These are phyloP conservation scores for Macadamia integrifolia DNA, from an alignment of 164 flowering plant species.

Conservation along the genomic window DNA sequence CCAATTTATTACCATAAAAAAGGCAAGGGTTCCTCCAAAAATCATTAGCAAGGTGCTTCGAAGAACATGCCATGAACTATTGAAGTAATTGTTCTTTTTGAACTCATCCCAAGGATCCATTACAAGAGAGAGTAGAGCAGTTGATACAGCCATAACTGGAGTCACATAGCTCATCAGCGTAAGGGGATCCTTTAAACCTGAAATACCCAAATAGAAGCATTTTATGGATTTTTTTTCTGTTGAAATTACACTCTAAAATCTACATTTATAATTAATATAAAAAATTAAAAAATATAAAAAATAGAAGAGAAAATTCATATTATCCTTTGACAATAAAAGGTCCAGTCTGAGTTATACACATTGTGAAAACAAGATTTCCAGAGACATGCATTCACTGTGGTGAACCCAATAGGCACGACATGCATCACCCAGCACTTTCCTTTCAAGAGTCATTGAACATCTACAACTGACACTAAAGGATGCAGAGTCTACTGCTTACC, in stretches of 20 bases:
- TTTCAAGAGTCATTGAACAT: not conserved
- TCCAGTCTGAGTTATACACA: no score
- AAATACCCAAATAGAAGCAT: constrained; percentile 12
- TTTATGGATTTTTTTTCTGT: not conserved
- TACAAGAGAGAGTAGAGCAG: constrained; percentile 70
- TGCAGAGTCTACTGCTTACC: constrained; percentile 44
- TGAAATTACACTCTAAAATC: not conserved
- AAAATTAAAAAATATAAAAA: not conserved
- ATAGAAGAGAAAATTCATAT: not conserved
- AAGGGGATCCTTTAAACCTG: constrained; percentile 90
- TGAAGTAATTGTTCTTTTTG: constrained; percentile 49
- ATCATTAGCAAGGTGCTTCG: constrained; percentile 86
- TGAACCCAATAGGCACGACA: not conserved
- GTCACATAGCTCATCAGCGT: constrained; percentile 92
- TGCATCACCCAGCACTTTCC: not conserved
- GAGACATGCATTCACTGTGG: not conserved
- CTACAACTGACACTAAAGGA: not conserved
- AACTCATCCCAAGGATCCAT: constrained; percentile 95
- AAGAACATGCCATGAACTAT: constrained; percentile 60
- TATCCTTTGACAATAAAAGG: not conserved
- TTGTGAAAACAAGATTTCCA: not conserved
- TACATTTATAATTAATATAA: not conserved
- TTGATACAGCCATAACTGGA: constrained; percentile 87
- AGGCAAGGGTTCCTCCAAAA: constrained; percentile 89
- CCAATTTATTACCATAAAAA: constrained; percentile 65